Conservation (phyloP, 768 basidiomycete species). For the Tremella mesenterica region DNA sequence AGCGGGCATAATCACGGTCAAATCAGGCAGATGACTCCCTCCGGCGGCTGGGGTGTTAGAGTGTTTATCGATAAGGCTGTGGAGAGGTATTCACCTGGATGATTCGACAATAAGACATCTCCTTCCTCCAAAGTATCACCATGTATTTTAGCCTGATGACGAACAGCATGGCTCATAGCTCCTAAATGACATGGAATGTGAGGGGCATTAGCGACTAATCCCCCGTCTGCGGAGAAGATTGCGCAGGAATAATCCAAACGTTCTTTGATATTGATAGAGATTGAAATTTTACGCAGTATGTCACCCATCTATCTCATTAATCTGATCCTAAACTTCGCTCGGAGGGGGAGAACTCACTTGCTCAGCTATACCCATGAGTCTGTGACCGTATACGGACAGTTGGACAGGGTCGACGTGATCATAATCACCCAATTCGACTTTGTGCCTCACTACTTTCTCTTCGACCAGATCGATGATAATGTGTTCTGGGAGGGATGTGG, state of each 20-base stretch:
- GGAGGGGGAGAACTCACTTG: conserved; percentile 7
- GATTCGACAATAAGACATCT: conserved; percentile 79
- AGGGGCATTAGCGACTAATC: conserved; percentile 46
- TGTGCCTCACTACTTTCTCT: conserved; percentile 12
- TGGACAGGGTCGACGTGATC: conserved; percentile 45
- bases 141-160: conserved; percentile 17
- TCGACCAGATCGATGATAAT: conserved; percentile 30
- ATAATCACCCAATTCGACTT: conserved; percentile 15
- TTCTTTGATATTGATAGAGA: conserved; percentile 94
- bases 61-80: background rate
- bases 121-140: conserved; percentile 55
- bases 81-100: conserved; percentile 7
- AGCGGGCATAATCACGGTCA: conserved; percentile 88
- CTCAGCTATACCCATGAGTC: conserved; percentile 95
- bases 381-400: conserved; percentile 84
- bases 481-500: conserved; percentile 26
- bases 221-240: conserved; percentile 84
- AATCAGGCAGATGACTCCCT: conserved; percentile 66
- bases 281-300: conserved; percentile 80
- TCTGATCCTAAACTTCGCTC: background rate
- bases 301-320: conserved; percentile 75
- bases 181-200: conserved; percentile 14
- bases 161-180: conserved; percentile 24
- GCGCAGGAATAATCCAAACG: conserved; percentile 89
- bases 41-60: conserved; percentile 8